Evolutionary conservation across 768 basidiomycete species (phyloP), one percentile per base, ranked within the genome.

Genomic region (Aureoboletus auriporus): DNA sequence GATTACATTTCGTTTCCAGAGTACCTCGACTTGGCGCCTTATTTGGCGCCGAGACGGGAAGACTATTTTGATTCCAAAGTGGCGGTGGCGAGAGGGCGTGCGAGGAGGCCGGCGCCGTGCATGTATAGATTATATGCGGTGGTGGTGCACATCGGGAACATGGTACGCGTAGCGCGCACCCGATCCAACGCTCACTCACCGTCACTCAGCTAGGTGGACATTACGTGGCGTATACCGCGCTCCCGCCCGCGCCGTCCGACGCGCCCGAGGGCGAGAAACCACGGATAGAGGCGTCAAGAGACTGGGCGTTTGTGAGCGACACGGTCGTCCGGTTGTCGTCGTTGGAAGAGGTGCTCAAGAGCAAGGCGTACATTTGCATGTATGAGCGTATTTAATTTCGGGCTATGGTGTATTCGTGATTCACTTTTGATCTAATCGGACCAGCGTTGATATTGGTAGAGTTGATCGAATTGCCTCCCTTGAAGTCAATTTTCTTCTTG

Each of bases 291-390:
- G 55, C 43, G 4, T 29, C 52, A 23, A 47, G 92, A 37, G 81
- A 88, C 52, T 97, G 94, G 94, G 89, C 89, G 39, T 94, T 87
- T 64, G 84, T 95, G 67, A 93, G 91, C 57, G 94, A 97, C 62
- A 90, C 88, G 3, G 70, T 79, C 39, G 92, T 97, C n/a, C 76
- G 87, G 39, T 70, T 89, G 39, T 80, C 86, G 9, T 80, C 84
- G 37, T 65, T 95, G 41, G 90, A 93, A 38, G 94, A 96, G 63
- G 94, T 96, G 3, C 72, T 96, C 61, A 86, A 84, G 66, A 84
- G 85, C 50, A 94, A 89, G 65, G 93, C 93, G 31, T 98, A 96
- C 66, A 78, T 96, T 42, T 92, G 92, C 69, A 93, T 94, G 84
- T 92, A 91, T 62, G 89, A 92, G 71, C 77, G 86, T 46, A 72